Conservation (phyloP, 2,329 filamentous ascomycete genomes). For the Fragosphaeria purpurea region DNA sequence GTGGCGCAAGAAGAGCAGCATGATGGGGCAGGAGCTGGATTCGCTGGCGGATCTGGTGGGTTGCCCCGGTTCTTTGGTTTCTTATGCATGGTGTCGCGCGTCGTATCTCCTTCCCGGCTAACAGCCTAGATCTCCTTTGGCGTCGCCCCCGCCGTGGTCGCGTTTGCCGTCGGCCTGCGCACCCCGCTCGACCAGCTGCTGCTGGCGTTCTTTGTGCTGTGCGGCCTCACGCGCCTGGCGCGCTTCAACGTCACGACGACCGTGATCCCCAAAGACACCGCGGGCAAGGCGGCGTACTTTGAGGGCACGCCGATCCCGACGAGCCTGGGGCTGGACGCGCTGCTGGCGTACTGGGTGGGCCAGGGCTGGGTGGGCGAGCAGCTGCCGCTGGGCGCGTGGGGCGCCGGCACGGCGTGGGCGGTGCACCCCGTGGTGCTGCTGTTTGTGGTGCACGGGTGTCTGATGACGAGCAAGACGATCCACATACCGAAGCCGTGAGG, state of each 20-base stretch:
- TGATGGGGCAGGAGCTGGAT: slow-evolving; percentile 97
- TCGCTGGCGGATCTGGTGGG: slow-evolving; percentile 87
- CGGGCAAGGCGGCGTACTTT: slow-evolving; percentile 89
- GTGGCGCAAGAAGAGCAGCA: slow-evolving; percentile 91
- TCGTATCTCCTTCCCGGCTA: background rate
- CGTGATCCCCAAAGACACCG: slow-evolving; percentile 80
- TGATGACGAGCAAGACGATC: slow-evolving; percentile 93
- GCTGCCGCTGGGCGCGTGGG: slow-evolving; percentile 65
- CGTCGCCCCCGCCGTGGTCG: slow-evolving; percentile 75
- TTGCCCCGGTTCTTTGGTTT: background rate
- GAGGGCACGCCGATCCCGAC: slow-evolving; percentile 96
- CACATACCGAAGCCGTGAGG: slow-evolving; percentile 79
- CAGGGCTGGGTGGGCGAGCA: slow-evolving; percentile 69
- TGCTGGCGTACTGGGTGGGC: slow-evolving; percentile 86
- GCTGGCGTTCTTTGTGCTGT: slow-evolving; percentile 84
- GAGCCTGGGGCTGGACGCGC: slow-evolving; percentile 63
- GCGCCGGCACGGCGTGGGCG: slow-evolving; percentile 59
- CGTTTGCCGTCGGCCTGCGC: slow-evolving; percentile 81
- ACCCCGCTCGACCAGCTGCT: slow-evolving; percentile 71
- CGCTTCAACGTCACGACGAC: slow-evolving; percentile 96
- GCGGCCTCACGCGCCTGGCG: slow-evolving; percentile 83
- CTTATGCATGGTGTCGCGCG: background rate
- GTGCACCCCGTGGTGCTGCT: slow-evolving; percentile 74
- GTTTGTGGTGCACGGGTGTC: slow-evolving; percentile 79
- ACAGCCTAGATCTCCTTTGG: slow-evolving; percentile 77